These are phyloP conservation scores for Cladosporium oxysporum DNA, from an alignment of 2,329 filamentous ascomycete genomes.

Conservation along the genomic window DNA sequence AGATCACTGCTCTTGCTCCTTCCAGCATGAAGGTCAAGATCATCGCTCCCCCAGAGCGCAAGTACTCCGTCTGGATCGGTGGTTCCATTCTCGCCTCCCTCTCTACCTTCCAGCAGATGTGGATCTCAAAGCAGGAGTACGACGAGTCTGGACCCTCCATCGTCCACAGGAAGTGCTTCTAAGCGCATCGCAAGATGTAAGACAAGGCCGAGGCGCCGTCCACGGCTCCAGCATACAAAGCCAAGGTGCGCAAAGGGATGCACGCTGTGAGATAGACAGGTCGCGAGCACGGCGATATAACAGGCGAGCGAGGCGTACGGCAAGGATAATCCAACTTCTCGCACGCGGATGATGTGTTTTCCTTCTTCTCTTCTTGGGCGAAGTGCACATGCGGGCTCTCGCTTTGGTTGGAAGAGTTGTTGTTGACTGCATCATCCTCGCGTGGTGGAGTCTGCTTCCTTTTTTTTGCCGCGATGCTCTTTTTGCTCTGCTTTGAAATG, in stretches of 20 bases:
- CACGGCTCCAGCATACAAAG: constrained; percentile 18
- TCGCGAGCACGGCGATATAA: constrained; percentile 19
- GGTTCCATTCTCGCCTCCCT: constrained; percentile 99
- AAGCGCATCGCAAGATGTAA: constrained; percentile 53
- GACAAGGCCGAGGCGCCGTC: constrained; percentile 19
- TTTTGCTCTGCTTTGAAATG: constrained; percentile 21
- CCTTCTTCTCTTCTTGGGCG: constrained; percentile 20
- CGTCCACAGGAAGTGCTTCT: constrained; percentile 99
- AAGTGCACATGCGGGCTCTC: constrained; percentile 15
- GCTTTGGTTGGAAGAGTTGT: constrained; percentile 17
- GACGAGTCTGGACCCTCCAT: constrained; percentile 99
- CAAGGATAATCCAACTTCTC: neutral
- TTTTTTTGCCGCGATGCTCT: constrained; percentile 12
- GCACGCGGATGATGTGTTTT: constrained; percentile 11
- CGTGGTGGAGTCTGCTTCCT: constrained; percentile 9
- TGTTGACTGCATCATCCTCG: constrained; percentile 10
- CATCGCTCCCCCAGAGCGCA: constrained; percentile 99
- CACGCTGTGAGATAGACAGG: constrained; percentile 19
- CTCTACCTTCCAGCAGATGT: constrained; percentile 99
- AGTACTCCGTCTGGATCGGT: constrained; percentile 99
- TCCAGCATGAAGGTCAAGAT: constrained; percentile 99
- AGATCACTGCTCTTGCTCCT: constrained; percentile 98
- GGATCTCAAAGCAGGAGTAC: constrained; percentile 99
- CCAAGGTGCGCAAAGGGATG: constrained; percentile 12
- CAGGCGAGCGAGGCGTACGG: constrained; percentile 16